Conservation (phyloP, 257 asterid genomes). For the Penstemon barbatus region DNA sequence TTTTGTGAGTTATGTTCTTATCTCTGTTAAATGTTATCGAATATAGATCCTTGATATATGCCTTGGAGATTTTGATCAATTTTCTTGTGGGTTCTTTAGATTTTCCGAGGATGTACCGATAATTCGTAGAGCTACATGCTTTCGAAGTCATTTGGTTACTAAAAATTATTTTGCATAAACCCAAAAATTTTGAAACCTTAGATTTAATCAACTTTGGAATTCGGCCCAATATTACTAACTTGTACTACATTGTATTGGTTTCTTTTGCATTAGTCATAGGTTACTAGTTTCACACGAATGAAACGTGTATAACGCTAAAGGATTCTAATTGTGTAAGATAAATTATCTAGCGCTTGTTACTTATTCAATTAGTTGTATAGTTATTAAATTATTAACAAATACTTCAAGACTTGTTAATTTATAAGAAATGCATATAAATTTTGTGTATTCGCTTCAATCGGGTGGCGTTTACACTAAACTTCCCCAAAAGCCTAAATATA, state of each 20-base stretch:
- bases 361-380: background rate
- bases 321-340: constrained; percentile 4
- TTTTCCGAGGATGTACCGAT: no score
- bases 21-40: no score
- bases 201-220: background rate
- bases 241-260: background rate
- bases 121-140: no score
- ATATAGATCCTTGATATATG: background rate
- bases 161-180: background rate
- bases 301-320: background rate
- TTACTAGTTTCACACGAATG: background rate
- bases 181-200: background rate
- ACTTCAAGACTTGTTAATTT: background rate
- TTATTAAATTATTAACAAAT: background rate
- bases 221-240: background rate
- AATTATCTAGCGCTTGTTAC: no score
- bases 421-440: no score
- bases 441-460: no score
- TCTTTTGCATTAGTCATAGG: background rate
- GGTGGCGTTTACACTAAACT: no score
- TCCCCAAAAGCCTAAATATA: no score
- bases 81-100: no score
- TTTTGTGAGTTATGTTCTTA: constrained; percentile 8
- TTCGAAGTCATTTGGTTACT: no score
- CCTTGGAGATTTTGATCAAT: background rate